Percentiles rank a stretch among this genome's conserved stretches.
Evolutionary conservation across 495 filamentous ascomycete genomes (phyloP).

Genomic region (Aspergillus nidulans): DNA sequence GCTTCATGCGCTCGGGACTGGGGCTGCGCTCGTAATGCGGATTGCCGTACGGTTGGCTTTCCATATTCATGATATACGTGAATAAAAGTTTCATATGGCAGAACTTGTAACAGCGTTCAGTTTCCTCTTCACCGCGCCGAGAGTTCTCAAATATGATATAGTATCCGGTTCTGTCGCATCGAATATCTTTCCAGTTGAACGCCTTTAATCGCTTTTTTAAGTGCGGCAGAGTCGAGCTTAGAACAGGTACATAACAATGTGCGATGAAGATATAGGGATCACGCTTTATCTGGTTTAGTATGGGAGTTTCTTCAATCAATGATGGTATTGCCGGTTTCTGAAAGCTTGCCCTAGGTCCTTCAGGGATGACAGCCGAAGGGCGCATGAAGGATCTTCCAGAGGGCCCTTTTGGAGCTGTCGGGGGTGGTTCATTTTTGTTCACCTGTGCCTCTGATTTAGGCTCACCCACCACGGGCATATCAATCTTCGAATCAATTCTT

Average conservation of each 20-base stretch:
- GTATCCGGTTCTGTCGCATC: conserved; percentile 80
- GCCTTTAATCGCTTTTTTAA: conserved; percentile 79
- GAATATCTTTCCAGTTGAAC: conserved; percentile 70
- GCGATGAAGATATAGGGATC: conserved; percentile 93
- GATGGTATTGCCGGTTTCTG: conserved; percentile 44
- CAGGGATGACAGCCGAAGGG: conserved; percentile 36
- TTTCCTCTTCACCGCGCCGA: conserved; percentile 69
- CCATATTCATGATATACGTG: conserved; percentile 91
- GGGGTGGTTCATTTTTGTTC: conserved; percentile 61
- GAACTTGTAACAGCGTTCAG: conserved; percentile 66
- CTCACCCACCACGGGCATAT: conserved; percentile 18
- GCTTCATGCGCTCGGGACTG: conserved; percentile 47
- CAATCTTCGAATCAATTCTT: conserved; percentile 44
- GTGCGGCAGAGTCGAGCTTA: conserved; percentile 75
- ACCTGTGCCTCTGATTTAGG: conserved; percentile 22
- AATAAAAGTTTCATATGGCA: conserved; percentile 77
- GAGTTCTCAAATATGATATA: conserved; percentile 84
- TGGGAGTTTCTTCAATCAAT: conserved; percentile 55
- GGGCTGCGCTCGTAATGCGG: conserved; percentile 61
- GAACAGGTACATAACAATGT: conserved; percentile 80
- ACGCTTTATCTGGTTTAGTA: conserved; percentile 63
- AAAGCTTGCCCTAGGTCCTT: conserved; percentile 38
- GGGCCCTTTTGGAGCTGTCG: conserved; percentile 81
- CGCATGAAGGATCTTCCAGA: conserved; percentile 57
- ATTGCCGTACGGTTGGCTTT: conserved; percentile 67